phyloP scores from a whole-genome alignment of 1,284 basidiomycete genomes.

The Cystobasidium slooffiae region DNA sequence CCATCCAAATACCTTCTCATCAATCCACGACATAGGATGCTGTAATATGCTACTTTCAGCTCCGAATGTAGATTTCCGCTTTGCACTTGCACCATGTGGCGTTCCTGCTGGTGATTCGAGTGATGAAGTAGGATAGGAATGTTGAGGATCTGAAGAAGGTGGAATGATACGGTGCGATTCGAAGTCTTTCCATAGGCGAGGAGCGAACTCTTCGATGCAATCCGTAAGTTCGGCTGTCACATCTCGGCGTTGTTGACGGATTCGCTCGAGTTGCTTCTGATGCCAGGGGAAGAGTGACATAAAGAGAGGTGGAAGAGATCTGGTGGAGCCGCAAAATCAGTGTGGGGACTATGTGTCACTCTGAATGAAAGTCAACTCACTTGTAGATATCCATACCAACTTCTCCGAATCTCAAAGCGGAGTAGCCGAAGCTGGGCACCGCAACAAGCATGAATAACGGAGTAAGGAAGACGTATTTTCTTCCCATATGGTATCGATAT shows the following conservation, averaged over 20 bases:
- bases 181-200: conserved; percentile 85
- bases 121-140: conserved; percentile 58
- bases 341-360: conserved; percentile 12
- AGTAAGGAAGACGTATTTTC: conserved; percentile 72
- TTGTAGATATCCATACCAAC: conserved; percentile 98
- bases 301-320: conserved; percentile 88
- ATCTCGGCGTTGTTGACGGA: conserved; percentile 77
- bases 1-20: conserved; percentile 93
- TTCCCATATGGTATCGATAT: conserved; percentile 67
- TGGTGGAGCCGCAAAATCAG: conserved; percentile 55
- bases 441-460: conserved; percentile 77
- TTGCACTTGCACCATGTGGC: conserved; percentile 49
- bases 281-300: conserved; percentile 90
- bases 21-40: conserved; percentile 86
- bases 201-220: conserved; percentile 77
- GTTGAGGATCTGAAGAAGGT: conserved; percentile 71
- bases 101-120: conserved; percentile 55
- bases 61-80: conserved; percentile 51
- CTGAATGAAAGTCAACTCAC: conserved; percentile 59
- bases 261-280: conserved; percentile 76
- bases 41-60: conserved; percentile 46
- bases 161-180: conserved; percentile 80
- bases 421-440: conserved; percentile 88
- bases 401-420: conserved; percentile 96
- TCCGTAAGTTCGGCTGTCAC: conserved; percentile 86